These are phyloP conservation scores for Golubevia pallescens DNA, from an alignment of 1,284 basidiomycete genomes.

Conservation along the genomic window DNA sequence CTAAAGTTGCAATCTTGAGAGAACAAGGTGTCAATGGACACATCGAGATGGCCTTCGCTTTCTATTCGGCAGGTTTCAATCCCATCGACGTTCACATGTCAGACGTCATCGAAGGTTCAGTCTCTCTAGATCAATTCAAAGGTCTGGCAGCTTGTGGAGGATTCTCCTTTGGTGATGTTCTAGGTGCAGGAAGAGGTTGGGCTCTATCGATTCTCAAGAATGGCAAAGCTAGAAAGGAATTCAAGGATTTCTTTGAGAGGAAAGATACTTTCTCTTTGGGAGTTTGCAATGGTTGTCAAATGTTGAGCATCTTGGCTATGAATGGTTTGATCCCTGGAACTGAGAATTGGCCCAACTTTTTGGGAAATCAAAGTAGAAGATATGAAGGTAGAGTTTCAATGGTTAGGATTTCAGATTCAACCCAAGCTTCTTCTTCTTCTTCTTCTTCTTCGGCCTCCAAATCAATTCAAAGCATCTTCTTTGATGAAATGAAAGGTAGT, in stretches of 20 bases:
- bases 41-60: conserved; percentile 98
- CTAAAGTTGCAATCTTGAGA: conserved; percentile 90
- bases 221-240: conserved; percentile 75
- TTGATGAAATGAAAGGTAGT: conserved; percentile 47
- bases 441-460: too few relatives aligned
- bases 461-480: conserved; percentile 36
- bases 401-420: conserved; percentile 27
- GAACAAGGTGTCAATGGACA: conserved; percentile 99
- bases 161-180: conserved; percentile 97
- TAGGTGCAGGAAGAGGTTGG: conserved; percentile 98
- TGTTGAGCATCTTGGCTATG: conserved; percentile 74
- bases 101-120: conserved; percentile 80
- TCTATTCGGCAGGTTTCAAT: conserved; percentile 88
- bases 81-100: conserved; percentile 98
- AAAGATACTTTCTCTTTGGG: conserved; percentile 85
- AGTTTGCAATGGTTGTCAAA: conserved; percentile 98
- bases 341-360: conserved; percentile 48
- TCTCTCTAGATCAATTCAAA: conserved; percentile 75
- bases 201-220: conserved; percentile 90
- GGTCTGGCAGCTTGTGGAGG: conserved; percentile 95
- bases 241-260: conserved; percentile 79
- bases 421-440: too few relatives aligned
- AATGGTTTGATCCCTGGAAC: conserved; percentile 40
- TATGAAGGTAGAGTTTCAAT: conserved; percentile 52
- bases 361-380: conserved; percentile 45